Base-by-base conservation (phyloP, 345 rosid genomes). In the Hypericum perforatum region DNA sequence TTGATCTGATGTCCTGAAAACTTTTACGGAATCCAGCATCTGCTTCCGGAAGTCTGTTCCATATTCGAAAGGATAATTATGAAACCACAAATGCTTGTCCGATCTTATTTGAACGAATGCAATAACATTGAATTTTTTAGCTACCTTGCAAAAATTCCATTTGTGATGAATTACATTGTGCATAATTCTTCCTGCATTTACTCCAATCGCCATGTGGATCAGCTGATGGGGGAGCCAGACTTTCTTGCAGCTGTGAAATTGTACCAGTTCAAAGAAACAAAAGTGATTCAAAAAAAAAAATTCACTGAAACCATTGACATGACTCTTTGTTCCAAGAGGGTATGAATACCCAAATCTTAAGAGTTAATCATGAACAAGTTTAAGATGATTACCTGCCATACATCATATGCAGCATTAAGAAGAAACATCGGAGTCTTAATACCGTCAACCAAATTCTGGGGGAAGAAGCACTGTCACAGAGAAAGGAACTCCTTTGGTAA, bases 331-430 rank as follows among this genome's bases (percentile, higher is more conserved):
- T 22, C 4, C 1, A 22, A 22, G 32, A 22, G 32, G 32, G 32
- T 22, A 22, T 4, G 32, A 22, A 22, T 22, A 22, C 2, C 32
- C 4, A 22, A 11, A 50, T 29, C 32, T 14, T 6, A 11, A 41
- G 49, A 36, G 41, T 32, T 10, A 2, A 49, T 37, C 12, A 38
- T 39, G 14, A 29, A 16, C 32, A 14, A 22, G 32, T 22, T 22
- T 16, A 39, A 6, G 39, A 12, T 5, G 6, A 11, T 47, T 57
- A 67, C 71, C 71, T 67, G 71, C 71, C 71, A 67, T 14, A 45
- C 54, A 53, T 67, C 71, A 12, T 67, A 67, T 54, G 66, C 71
- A 14, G 71, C 52, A 61, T 67, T 67, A 40, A 67, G 71, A 44
- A 67, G 47, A 52, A 67, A 67, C 16, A 67, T 16, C 7, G 71